phyloP scores from a whole-genome alignment of 345 rosid genomes.

The Lumnitzera racemosa region DNA sequence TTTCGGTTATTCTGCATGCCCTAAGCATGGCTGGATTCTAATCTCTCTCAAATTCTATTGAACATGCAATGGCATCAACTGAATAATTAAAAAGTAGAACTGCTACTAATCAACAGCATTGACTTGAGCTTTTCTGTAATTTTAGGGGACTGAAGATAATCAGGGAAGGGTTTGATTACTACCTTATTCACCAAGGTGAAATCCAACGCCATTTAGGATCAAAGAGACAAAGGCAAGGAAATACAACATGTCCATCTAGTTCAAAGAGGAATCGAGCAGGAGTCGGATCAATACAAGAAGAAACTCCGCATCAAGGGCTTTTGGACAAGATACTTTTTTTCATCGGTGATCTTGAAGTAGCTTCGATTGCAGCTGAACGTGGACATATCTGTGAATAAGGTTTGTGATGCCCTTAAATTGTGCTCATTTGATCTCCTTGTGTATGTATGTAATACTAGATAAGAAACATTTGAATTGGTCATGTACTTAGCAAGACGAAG shows the following conservation, averaged over 20 bases:
- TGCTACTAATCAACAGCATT: background rate
- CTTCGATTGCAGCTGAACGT: constrained; percentile 35
- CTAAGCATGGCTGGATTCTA: too few relatives aligned
- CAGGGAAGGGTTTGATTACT: constrained; percentile 45
- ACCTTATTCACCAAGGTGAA: constrained; percentile 47
- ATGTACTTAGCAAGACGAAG: too few relatives aligned
- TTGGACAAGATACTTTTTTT: constrained; percentile 46
- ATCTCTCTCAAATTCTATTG: too few relatives aligned
- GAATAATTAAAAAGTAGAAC: background rate
- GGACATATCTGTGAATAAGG: constrained; percentile 10
- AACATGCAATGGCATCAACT: too few relatives aligned
- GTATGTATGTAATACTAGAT: background rate
- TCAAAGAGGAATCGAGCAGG: background rate
- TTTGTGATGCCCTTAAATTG: background rate
- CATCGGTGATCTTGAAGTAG: constrained; percentile 52
- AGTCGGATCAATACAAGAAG: constrained; percentile 13
- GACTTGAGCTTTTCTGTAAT: background rate
- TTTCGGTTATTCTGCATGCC: too few relatives aligned
- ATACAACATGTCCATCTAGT: background rate
- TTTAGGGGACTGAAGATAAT: constrained; percentile 53
- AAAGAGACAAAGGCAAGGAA: constrained; percentile 14
- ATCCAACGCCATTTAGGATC: constrained; percentile 48
- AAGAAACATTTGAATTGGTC: too few relatives aligned
- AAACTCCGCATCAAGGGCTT: constrained; percentile 23
- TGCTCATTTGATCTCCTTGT: background rate